Percentiles rank a stretch among this genome's conserved stretches.
These are phyloP conservation scores for Lachnellula hyalina DNA, from an alignment of 2,329 filamentous ascomycete genomes.

Conservation along the genomic window DNA sequence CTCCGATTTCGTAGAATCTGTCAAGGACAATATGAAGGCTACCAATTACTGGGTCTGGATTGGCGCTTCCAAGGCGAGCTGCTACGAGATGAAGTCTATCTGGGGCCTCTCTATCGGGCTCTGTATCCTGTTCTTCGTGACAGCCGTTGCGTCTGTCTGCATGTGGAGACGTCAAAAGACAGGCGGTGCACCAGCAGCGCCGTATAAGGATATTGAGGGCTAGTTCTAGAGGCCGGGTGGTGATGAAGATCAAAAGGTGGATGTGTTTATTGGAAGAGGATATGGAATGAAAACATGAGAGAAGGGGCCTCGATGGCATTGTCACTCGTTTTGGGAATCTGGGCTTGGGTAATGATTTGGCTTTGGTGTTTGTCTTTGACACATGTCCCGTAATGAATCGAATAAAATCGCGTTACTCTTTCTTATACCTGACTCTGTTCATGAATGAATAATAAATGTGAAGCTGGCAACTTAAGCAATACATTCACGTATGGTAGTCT, in stretches of 20 bases:
- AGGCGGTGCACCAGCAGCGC: not conserved
- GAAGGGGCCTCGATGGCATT: constrained; percentile 8
- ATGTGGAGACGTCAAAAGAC: constrained; percentile 44
- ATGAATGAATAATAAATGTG: not conserved
- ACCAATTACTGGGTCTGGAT: constrained; percentile 45
- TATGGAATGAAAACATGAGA: not conserved
- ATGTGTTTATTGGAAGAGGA: not conserved
- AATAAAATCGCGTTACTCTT: constrained; percentile 7
- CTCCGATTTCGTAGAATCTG: constrained; percentile 39
- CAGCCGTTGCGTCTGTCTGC: constrained; percentile 50
- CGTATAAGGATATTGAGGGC: constrained; percentile 21
- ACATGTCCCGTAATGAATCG: constrained; percentile 16
- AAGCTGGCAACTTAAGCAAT: not conserved
- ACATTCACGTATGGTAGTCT: no score
- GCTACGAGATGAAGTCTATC: constrained; percentile 78
- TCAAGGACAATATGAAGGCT: constrained; percentile 39
- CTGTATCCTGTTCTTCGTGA: constrained; percentile 65
- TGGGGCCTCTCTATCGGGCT: constrained; percentile 83
- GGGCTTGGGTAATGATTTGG: constrained; percentile 12
- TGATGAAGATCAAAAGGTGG: not conserved
- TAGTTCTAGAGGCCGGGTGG: not conserved
- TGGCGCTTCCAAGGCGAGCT: constrained; percentile 55
- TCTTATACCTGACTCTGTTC: not conserved
- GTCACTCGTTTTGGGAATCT: constrained; percentile 10
- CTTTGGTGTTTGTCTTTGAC: constrained; percentile 12